Evolutionary conservation across 1,284 basidiomycete genomes (phyloP).

Genomic region (Somion occarium): DNA sequence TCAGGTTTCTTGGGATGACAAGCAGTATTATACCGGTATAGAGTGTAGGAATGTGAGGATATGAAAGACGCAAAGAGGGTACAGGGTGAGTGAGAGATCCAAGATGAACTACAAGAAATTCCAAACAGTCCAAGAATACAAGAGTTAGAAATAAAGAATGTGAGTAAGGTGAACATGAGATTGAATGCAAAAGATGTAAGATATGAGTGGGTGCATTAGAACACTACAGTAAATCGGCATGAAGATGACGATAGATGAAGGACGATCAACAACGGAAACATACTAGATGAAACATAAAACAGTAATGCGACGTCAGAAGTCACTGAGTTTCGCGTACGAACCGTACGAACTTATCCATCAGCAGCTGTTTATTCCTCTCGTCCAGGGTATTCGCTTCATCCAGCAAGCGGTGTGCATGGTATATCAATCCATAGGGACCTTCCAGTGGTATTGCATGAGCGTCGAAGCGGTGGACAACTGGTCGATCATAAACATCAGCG

Average conservation of each 20-base stretch:
- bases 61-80: too few relatives aligned
- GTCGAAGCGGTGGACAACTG: conserved; percentile 54
- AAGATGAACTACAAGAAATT: too few relatives aligned
- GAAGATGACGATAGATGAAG: background rate
- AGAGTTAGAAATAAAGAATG: background rate
- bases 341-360: conserved; percentile 57
- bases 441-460: conserved; percentile 70
- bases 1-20: too few relatives aligned
- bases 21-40: too few relatives aligned
- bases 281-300: background rate
- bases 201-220: too few relatives aligned
- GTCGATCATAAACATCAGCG: conserved; percentile 5
- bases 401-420: conserved; percentile 57
- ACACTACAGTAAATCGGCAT: too few relatives aligned
- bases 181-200: conserved; percentile 2
- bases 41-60: too few relatives aligned
- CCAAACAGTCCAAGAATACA: too few relatives aligned
- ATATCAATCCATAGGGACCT: conserved; percentile 61
- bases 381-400: conserved; percentile 38
- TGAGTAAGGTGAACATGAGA: conserved; percentile 2
- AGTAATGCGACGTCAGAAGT: too few relatives aligned
- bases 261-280: background rate
- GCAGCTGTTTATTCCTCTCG: conserved; percentile 41
- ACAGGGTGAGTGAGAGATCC: too few relatives aligned
- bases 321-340: conserved; percentile 59